Base-by-base conservation (phyloP, 345 rosid species). In the Gossypium anomalum region DNA sequence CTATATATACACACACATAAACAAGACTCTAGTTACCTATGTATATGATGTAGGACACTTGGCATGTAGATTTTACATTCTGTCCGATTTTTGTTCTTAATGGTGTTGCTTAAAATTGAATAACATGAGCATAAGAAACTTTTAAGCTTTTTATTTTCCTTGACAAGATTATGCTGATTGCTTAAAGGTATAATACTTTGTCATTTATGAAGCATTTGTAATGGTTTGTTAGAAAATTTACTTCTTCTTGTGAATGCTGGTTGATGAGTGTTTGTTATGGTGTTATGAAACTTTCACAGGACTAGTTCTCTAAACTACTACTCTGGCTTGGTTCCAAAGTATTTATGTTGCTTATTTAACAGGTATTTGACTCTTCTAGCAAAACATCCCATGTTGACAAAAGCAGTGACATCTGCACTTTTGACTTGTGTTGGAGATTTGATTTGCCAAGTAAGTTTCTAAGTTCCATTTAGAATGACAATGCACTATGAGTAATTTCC, bases 391-490 rank as follows among this genome's bases (percentile, higher is more conserved):
- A n/a, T 92, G 75, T 58, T 83, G 75, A 89, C 98, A 63, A 94
- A 94, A 86, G 89, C 98, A 22, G 84, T 92, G 64, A 91, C 99
- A 71, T 86, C 97, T 81, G 97, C 96, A 63, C 47, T 92, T 76
- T 80, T 94, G 90, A 94, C 90, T 63, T 85, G 89, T 22, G 44
- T 91, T 51, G 99, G 99, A 49, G 98, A 94, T 81, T 79, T 92
- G 75, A 83, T 92, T 76, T 91, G 99, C 80, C 98, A 94, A 96
- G 98, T 94, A 80, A 57, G 29, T 76, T 20, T 60, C 19, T 47
- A n/a, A 23, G 15, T 53, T 44, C 38, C 63, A 22, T 59, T 20
- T 56, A 59, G 12, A 15, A 3, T 67, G 71, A 52, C 52, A 66
- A 15, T 23, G 23, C 67, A 43, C 48, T 45, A 14, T 71, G n/a